Evolutionary conservation across 2,329 filamentous ascomycete species (phyloP).

Genomic region (Aspergillus felis): DNA sequence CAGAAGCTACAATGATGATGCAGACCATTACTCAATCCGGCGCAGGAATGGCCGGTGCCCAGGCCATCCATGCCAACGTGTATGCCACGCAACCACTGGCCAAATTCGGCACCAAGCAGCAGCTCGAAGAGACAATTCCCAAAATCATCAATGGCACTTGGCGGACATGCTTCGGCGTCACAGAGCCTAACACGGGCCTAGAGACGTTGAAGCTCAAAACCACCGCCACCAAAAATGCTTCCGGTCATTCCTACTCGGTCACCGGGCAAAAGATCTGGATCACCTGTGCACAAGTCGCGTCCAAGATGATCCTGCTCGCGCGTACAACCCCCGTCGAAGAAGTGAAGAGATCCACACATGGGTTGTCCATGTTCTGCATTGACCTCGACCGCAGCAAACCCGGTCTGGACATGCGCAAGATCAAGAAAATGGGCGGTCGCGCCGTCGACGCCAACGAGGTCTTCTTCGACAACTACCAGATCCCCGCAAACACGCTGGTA

Average conservation of each 20-base stretch:
- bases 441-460: conserved; percentile 83
- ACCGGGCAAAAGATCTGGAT: conserved; percentile 88
- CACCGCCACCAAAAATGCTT: conserved; percentile 50
- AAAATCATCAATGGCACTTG: conserved; percentile 68
- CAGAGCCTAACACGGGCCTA: conserved; percentile 76
- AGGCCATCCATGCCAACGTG: conserved; percentile 55
- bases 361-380: conserved; percentile 76
- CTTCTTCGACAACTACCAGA: conserved; percentile 75
- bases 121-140: conserved; percentile 62
- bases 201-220: conserved; percentile 71
- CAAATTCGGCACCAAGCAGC: conserved; percentile 64
- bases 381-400: conserved; percentile 62
- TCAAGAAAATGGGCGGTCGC: conserved; percentile 81
- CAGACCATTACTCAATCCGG: conserved; percentile 72
- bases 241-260: conserved; percentile 61
- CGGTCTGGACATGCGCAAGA: conserved; percentile 64
- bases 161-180: conserved; percentile 77
- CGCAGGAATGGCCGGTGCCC: conserved; percentile 69
- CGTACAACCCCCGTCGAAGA: conserved; percentile 68
- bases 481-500: conserved; percentile 62
- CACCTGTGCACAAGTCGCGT: conserved; percentile 75
- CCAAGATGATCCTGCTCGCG: conserved; percentile 78
- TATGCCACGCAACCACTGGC: conserved; percentile 66
- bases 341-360: conserved; percentile 66
- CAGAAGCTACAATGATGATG: conserved; percentile 83